Conservation (phyloP, 768 basidiomycete species). For the Termitomyces sp. region DNA sequence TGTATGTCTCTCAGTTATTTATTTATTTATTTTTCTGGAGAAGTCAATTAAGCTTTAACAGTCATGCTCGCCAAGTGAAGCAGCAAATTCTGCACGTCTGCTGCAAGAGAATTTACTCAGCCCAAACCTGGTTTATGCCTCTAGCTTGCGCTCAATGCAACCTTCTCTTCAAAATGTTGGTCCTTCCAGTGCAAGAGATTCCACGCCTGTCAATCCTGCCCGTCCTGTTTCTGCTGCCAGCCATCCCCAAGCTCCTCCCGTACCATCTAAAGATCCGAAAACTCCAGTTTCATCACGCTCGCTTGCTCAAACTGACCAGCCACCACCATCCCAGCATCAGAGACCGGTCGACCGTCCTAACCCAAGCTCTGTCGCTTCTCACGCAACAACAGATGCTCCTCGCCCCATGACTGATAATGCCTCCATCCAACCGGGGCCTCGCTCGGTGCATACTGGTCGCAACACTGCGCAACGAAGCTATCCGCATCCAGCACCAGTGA, state of each 20-base stretch:
- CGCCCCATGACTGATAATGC: background rate
- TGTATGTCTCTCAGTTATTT: constrained; percentile 6
- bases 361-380: constrained; percentile 4
- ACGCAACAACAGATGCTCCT: background rate
- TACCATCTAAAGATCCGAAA: background rate
- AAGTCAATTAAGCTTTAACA: background rate
- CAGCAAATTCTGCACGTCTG: constrained; percentile 5
- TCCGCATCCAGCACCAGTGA: background rate
- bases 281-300: background rate
- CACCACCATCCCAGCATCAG: constrained; percentile 1
- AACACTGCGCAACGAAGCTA: constrained; percentile 1
- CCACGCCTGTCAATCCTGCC: background rate
- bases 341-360: background rate
- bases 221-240: constrained; percentile 5
- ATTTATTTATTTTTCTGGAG: background rate
- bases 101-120: constrained; percentile 10
- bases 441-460: background rate
- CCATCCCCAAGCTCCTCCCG: background rate
- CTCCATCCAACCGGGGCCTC: background rate
- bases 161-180: background rate
- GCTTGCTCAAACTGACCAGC: background rate
- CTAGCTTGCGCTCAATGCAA: constrained; percentile 4
- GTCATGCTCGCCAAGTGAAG: constrained; percentile 17
- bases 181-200: background rate
- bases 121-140: constrained; percentile 3